A percentile compares a stretch with the other conserved stretches of the same genome.
Evolutionary conservation across 2,329 filamentous ascomycete species (phyloP).

Genomic region (Microdochium bolleyi): DNA sequence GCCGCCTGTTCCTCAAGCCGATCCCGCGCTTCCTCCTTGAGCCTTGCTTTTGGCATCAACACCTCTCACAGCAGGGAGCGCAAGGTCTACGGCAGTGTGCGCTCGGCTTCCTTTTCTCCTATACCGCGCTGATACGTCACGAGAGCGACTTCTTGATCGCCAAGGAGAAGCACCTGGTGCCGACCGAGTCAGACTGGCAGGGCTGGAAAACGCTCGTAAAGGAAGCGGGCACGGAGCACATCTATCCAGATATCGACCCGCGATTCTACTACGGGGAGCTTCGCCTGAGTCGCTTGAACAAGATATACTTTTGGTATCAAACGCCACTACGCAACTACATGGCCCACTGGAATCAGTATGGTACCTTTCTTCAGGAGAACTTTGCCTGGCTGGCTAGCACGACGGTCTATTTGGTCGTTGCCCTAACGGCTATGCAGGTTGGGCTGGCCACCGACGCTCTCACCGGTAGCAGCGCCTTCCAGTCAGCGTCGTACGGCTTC

Average conservation of each 20-base stretch:
- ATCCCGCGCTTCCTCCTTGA: constrained; percentile 20
- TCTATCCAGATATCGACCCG: constrained; percentile 18
- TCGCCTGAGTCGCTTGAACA: constrained; percentile 28
- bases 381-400: constrained; percentile 29
- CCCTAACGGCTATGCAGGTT: constrained; percentile 42
- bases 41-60: constrained; percentile 8
- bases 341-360: constrained; percentile 23
- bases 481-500: constrained; percentile 36
- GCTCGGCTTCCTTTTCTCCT: constrained; percentile 29
- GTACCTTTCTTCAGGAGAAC: constrained; percentile 31
- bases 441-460: constrained; percentile 28
- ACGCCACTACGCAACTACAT: constrained; percentile 12
- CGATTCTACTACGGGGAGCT: constrained; percentile 35
- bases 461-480: constrained; percentile 26
- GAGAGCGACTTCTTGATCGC: constrained; percentile 31
- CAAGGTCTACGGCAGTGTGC: constrained; percentile 59
- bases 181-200: constrained; percentile 24
- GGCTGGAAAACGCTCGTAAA: constrained; percentile 25
- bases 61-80: too few species aligned
- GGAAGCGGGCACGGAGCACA: constrained; percentile 16
- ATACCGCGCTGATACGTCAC: constrained; percentile 23
- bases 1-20: constrained; percentile 15
- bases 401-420: constrained; percentile 32
- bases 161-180: constrained; percentile 22
- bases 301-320: constrained; percentile 24